Evolutionary conservation across 2,329 filamentous ascomycete genomes (phyloP).

Genomic region (Penicillium sp.): DNA sequence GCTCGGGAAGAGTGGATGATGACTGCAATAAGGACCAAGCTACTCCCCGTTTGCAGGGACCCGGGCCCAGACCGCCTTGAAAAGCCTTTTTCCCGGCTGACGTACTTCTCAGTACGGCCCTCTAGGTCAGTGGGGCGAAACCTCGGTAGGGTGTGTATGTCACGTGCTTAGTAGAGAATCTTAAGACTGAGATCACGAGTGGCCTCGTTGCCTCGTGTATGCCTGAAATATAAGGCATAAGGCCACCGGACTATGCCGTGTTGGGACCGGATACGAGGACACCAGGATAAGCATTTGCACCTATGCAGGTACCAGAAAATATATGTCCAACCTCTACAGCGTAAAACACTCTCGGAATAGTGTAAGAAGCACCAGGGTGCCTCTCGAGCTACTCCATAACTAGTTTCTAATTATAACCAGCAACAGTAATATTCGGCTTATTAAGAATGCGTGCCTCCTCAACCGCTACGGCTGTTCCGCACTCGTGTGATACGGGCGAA

Average conservation of each 20-base stretch:
- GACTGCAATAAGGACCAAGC: neutral
- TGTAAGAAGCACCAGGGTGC: neutral
- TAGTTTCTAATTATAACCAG: no score
- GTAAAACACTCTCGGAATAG: neutral
- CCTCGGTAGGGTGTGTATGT: no score
- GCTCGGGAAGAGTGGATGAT: slow-evolving; percentile 2
- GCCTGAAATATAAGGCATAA: no score
- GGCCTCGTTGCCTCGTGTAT: no score
- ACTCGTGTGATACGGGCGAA: slow-evolving; percentile 31
- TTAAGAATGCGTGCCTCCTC: neutral
- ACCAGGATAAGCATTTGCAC: neutral
- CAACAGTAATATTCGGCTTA: neutral
- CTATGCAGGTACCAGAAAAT: neutral
- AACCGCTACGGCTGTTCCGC: slow-evolving; percentile 30
- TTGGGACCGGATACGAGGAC: neutral
- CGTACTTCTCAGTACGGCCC: slow-evolving; percentile 13
- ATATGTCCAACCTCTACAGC: neutral
- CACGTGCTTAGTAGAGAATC: no score
- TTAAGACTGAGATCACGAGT: no score
- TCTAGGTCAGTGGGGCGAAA: neutral
- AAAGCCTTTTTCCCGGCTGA: slow-evolving; percentile 1
- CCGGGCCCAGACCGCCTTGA: neutral
- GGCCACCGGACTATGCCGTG: no score
- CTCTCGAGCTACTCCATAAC: neutral
- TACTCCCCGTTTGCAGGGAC: slow-evolving; percentile 1